Base-by-base conservation (phyloP, 352 stramenopile species). In the Aphanomyces euteiches region DNA sequence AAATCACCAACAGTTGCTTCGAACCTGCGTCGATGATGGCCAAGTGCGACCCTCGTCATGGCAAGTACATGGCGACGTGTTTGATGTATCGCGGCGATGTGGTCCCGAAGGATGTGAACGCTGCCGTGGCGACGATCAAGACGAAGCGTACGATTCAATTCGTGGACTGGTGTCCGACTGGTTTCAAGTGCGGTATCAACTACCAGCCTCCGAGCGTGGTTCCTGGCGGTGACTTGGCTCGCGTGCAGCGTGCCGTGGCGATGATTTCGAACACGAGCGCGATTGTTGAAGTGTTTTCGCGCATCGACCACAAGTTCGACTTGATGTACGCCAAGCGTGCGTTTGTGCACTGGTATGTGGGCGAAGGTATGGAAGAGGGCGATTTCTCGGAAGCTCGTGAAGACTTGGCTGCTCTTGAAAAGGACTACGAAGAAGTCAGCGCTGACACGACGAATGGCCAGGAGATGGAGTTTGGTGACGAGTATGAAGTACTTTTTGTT, bases 231-330 rank as follows among this genome's bases (percentile, higher is more conserved):
- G 96, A 99, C 75, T 84, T 99, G 73, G 95, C 95, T 43, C 89
- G 92, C 54, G 94, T 99, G 56, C 93, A 98, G 80, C 92, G 96
- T 73, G 96, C 96, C 50, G 93, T 98, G 72, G 97, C 89, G 81
- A 98, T 99, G 93, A 96, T 99, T 79, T 96, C 92, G 72, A 99
- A 99, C 90, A 98, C 93, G 56, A 99, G 95, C 43, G 96, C 96
- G 71, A 98, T 99, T 76, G 93, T 91, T 43, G 96, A 99, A 80
- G 96, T 98, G 28, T 96, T 98, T 73, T 96, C 83, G 15, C 90
- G 96, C 74, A 98, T 99, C 73, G 95, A 98, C 80, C 93, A 99
- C 89, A 99, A 99, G 90, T 99, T 99, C 87, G 96, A 99, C 81
- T 84, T 99, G 65, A 99, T 99, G 96, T 99, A 98, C 79, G 91